Base-by-base conservation (phyloP, 2,329 filamentous ascomycete genomes). In the Escovopsis weberi region DNA sequence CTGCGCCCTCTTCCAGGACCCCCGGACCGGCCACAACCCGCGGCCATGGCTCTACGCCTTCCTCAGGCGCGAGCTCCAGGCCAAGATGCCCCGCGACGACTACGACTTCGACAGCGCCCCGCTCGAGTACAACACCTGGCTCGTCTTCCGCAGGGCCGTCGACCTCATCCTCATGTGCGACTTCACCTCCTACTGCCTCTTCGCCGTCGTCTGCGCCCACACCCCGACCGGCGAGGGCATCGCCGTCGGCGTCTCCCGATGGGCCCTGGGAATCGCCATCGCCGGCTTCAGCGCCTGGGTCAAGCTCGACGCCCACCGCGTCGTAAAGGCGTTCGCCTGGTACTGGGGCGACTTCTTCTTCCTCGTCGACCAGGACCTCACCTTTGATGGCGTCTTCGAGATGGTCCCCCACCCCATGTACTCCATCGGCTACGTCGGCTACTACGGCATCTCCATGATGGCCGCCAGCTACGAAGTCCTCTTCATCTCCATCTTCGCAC, bases 321-420 rank as follows among this genome's bases (percentile, higher is more conserved):
- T 98, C 40, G 91, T 98, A 58, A 96, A 96, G 64, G 91, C 98
- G 64, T 98, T 88, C 66, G 91, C 91, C 26, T 98, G 91, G 91
- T 98, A 96, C 65, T 98, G 91, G 91, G 91, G 91, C 47, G 91
- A 98, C 63, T 96, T 96, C 66, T 98, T 96, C 71, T 98, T 87
- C 64, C 80, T 98, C 56, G 85, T 98, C 60, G 91, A 98, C 63
- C 88, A 96, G 65, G 86, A 94, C 58, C 71, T 98, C 59, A 96
- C 88, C 40, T 98, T 98, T 61, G 91, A 98, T 58, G 91, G 91
- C 44, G 91, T 98, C 48, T 98, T 96, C 59, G 91, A 98, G 66
- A 93, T 98, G 81, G 91, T 91, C 18, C 91, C 91, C 30, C 91
- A 96, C 59, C 89, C 89, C 49, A 96, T 96, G 89, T 96, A 96